These are phyloP conservation scores for Phtheirospermum japonicum DNA, from an alignment of 257 asterid genomes.

Conservation along the genomic window DNA sequence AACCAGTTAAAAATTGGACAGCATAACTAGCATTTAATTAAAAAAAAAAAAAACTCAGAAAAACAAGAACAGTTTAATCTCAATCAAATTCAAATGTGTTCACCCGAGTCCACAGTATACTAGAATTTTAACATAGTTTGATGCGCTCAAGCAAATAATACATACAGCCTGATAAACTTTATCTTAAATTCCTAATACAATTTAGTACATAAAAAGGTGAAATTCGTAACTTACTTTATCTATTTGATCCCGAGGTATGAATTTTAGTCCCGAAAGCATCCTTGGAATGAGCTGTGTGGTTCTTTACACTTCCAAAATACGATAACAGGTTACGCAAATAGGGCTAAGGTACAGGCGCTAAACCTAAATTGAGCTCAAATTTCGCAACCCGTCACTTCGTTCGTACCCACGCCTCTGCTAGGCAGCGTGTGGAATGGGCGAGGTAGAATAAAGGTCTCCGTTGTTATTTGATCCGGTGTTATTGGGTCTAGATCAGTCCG, in stretches of 20 bases:
- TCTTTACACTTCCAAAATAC: neutral
- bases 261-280: constrained; percentile 50
- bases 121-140: constrained; percentile 6
- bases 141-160: neutral
- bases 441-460: too few relatives aligned
- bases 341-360: neutral
- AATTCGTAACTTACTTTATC: constrained; percentile 34
- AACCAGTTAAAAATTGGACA: neutral
- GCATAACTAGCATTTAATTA: neutral
- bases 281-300: neutral
- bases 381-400: too few relatives aligned
- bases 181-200: neutral
- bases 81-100: too few relatives aligned
- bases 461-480: too few relatives aligned
- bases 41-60: neutral
- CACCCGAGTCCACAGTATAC: neutral
- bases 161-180: neutral
- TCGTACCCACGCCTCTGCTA: too few relatives aligned
- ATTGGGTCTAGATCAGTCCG: too few relatives aligned
- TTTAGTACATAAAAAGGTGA: neutral
- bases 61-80: too few relatives aligned
- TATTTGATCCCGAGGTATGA: constrained; percentile 48
- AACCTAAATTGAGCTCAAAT: constrained; percentile 5
- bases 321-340: neutral
- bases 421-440: too few relatives aligned